Percentiles rank a stretch among this genome's conserved stretches.
phyloP scores from a whole-genome alignment of 2,329 filamentous ascomycete species.

The Botrytis paeoniae region DNA sequence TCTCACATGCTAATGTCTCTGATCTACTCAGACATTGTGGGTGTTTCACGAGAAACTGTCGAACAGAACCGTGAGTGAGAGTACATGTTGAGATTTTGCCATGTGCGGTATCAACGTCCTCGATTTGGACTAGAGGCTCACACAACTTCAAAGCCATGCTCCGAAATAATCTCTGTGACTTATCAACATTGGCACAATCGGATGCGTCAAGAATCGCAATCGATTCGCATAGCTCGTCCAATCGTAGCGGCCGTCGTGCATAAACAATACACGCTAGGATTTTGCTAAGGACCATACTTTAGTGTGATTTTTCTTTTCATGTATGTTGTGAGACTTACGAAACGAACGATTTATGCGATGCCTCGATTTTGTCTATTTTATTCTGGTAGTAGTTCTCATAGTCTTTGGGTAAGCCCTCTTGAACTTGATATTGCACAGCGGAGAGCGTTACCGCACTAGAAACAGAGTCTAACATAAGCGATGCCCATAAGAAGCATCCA shows the following conservation, averaged over 20 bases:
- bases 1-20: not conserved
- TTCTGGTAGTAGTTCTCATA: conserved; percentile 7
- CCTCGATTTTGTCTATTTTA: conserved; percentile 10
- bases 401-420: not conserved
- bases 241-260: conserved; percentile 1
- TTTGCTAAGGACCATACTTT: not conserved
- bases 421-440: not conserved
- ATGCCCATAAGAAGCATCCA: conserved; percentile 13
- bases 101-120: not conserved
- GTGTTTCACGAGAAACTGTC: not conserved
- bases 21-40: not conserved
- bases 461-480: conserved; percentile 10
- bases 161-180: not conserved
- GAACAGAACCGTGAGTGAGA: conserved; percentile 6
- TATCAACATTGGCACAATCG: not conserved
- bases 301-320: not conserved
- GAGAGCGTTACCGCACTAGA: not conserved
- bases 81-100: conserved; percentile 1
- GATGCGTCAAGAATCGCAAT: conserved; percentile 1
- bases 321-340: not conserved
- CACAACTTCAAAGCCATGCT: conserved; percentile 4
- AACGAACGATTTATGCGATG: not conserved
- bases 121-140: conserved; percentile 7
- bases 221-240: conserved; percentile 14
- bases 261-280: conserved; percentile 8